A percentile compares a stretch with the other conserved stretches of the same genome.
These are phyloP conservation scores for Cercospora brassicicola DNA, from an alignment of 2,329 filamentous ascomycete species.

Conservation along the genomic window DNA sequence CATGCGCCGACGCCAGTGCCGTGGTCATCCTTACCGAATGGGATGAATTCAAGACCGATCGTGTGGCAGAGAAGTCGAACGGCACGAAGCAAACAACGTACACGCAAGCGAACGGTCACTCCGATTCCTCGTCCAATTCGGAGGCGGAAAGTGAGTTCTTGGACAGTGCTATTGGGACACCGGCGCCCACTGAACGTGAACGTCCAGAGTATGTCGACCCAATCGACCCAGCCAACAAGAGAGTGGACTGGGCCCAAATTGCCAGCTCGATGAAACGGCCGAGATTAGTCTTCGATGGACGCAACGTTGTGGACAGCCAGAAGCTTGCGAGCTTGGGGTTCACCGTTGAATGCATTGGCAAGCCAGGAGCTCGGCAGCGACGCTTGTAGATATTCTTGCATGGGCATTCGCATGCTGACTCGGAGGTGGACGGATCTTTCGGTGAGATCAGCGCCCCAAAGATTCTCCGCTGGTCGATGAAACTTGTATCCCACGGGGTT, in stretches of 20 bases:
- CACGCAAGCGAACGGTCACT: neutral
- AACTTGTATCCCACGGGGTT: neutral
- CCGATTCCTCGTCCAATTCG: constrained; percentile 19
- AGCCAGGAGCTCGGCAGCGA: constrained; percentile 24
- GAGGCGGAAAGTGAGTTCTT: constrained; percentile 23
- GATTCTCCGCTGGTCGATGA: neutral
- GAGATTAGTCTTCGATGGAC: constrained; percentile 41
- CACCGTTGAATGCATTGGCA: constrained; percentile 40
- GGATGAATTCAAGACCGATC: constrained; percentile 41
- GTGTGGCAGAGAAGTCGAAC: constrained; percentile 7
- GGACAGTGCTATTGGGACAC: constrained; percentile 25
- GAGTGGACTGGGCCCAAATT: constrained; percentile 39
- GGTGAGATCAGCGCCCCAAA: neutral
- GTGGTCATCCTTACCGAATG: constrained; percentile 40
- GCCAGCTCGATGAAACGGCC: constrained; percentile 39
- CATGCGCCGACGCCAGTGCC: constrained; percentile 39
- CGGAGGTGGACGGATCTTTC: neutral
- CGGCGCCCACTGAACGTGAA: constrained; percentile 14
- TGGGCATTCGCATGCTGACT: neutral
- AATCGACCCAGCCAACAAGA: constrained; percentile 21
- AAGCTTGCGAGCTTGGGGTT: constrained; percentile 40
- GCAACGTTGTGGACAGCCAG: constrained; percentile 39
- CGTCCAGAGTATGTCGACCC: constrained; percentile 13
- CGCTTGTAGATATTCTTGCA: constrained; percentile 15
- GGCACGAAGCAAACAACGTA: neutral